A percentile compares a stretch with the other conserved stretches of the same genome.
Conservation (phyloP, 805 yeast species). For the Ogataea populi-albae region DNA sequence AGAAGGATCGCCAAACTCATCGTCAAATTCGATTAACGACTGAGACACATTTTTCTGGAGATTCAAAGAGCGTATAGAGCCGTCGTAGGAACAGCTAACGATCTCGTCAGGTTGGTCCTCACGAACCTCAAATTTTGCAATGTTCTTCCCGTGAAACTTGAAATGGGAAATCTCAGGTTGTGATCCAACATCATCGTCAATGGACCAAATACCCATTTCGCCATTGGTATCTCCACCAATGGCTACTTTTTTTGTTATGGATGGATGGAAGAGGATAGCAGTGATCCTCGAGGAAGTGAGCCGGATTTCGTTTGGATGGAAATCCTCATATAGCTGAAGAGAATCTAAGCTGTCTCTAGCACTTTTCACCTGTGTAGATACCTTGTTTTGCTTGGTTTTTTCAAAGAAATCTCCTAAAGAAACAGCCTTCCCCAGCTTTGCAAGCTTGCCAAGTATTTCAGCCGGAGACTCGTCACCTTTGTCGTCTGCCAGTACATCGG, state of each 20-base stretch:
- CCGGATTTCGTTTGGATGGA: slow-evolving; percentile 68
- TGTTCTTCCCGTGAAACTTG: slow-evolving; percentile 72
- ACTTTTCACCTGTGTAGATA: slow-evolving; percentile 41
- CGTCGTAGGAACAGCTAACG: slow-evolving; percentile 80
- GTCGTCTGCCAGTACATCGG: slow-evolving; percentile 50
- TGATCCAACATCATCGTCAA: slow-evolving; percentile 39
- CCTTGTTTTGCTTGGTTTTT: slow-evolving; percentile 39
- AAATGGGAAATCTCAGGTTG: slow-evolving; percentile 59
- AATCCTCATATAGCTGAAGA: slow-evolving; percentile 50
- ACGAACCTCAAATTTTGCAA: slow-evolving; percentile 52
- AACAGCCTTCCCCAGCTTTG: slow-evolving; percentile 46
- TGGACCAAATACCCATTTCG: slow-evolving; percentile 84
- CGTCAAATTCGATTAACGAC: slow-evolving; percentile 58
- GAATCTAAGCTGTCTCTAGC: slow-evolving; percentile 54
- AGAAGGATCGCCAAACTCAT: slow-evolving; percentile 48
- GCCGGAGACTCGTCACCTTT: slow-evolving; percentile 29
- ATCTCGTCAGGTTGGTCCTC: slow-evolving; percentile 52
- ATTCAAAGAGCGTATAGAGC: slow-evolving; percentile 74
- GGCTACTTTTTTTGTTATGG: slow-evolving; percentile 55
- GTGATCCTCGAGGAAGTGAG: slow-evolving; percentile 72
- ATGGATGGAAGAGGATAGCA: slow-evolving; percentile 74
- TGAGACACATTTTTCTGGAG: slow-evolving; percentile 55
- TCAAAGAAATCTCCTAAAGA: slow-evolving; percentile 74
- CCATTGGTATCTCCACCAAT: slow-evolving; percentile 92
- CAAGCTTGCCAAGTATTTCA: slow-evolving; percentile 32